These are phyloP conservation scores for Daedalea quercina DNA, from an alignment of 768 basidiomycete genomes.

Conservation along the genomic window DNA sequence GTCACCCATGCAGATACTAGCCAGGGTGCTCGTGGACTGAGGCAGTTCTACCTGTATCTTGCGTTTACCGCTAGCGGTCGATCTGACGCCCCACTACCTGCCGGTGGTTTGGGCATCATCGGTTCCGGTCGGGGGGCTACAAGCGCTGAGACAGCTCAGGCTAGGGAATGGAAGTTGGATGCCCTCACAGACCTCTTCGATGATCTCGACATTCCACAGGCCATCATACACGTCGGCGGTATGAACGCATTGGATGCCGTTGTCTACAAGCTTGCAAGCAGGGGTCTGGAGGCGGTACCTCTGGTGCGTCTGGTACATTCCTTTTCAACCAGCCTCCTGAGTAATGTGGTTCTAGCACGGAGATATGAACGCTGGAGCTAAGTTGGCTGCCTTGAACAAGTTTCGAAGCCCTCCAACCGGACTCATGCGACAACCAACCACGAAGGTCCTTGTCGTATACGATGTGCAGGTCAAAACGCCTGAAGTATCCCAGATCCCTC, in stretches of 20 bases:
- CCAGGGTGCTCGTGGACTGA: constrained; percentile 75
- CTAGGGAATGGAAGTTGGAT: constrained; percentile 92
- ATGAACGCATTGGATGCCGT: constrained; percentile 84
- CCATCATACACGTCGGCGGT: constrained; percentile 84
- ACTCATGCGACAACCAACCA: constrained; percentile 56
- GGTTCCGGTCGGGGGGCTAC: constrained; percentile 84
- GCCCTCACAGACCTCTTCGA: constrained; percentile 87
- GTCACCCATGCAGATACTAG: constrained; percentile 62
- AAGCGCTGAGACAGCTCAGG: constrained; percentile 77
- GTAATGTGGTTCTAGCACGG: constrained; percentile 50
- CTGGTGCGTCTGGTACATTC: constrained; percentile 46
- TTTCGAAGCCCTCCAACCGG: constrained; percentile 57
- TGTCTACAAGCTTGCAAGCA: constrained; percentile 80
- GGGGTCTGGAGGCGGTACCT: constrained; percentile 83
- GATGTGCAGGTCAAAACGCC: constrained; percentile 89
- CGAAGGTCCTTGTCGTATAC: constrained; percentile 84
- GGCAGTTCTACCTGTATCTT: constrained; percentile 95
- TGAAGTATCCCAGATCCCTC: constrained; percentile 84
- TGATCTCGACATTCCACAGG: constrained; percentile 74
- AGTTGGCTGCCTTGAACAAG: constrained; percentile 77
- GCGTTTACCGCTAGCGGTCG: constrained; percentile 88
- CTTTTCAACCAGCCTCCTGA: constrained; percentile 7
- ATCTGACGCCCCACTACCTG: constrained; percentile 35
- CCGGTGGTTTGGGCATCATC: constrained; percentile 77
- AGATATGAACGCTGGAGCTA: constrained; percentile 86